Conservation (phyloP, 805 yeast genomes). For the Blastobotrys americana region DNA sequence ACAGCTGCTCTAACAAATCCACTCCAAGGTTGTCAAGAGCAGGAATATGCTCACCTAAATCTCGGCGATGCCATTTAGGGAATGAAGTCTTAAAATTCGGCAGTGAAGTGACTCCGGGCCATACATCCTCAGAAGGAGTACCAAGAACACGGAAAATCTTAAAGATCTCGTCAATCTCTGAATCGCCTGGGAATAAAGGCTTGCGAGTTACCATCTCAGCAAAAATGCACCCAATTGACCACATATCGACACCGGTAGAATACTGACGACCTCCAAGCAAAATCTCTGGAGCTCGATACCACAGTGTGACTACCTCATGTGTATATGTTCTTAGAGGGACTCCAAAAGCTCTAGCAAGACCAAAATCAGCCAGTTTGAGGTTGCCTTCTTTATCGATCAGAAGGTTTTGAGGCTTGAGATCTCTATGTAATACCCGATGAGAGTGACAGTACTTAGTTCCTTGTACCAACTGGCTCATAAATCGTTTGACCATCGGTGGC, state of each 20-base stretch:
- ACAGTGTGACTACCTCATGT: slow-evolving; percentile 94
- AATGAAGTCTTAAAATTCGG: slow-evolving; percentile 92
- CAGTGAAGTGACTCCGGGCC: slow-evolving; percentile 90
- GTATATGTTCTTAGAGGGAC: slow-evolving; percentile 95
- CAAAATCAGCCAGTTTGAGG: slow-evolving; percentile 85
- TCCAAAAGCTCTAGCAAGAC: slow-evolving; percentile 94
- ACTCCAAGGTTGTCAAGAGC: slow-evolving; percentile 76
- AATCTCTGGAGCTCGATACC: slow-evolving; percentile 98
- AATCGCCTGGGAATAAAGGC: slow-evolving; percentile 94
- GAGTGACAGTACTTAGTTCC: slow-evolving; percentile 93
- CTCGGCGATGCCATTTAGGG: slow-evolving; percentile 80
- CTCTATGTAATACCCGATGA: slow-evolving; percentile 90
- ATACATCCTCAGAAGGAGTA: slow-evolving; percentile 83
- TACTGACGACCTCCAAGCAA: slow-evolving; percentile 93
- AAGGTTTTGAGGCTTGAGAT: slow-evolving; percentile 92
- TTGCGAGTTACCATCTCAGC: slow-evolving; percentile 97
- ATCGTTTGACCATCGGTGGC: slow-evolving; percentile 81
- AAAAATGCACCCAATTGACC: slow-evolving; percentile 97
- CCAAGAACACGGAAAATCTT: slow-evolving; percentile 88
- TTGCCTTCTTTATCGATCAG: slow-evolving; percentile 94
- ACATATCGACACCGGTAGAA: slow-evolving; percentile 97
- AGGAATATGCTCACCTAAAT: slow-evolving; percentile 64
- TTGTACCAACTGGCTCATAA: slow-evolving; percentile 83
- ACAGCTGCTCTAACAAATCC: slow-evolving; percentile 65
- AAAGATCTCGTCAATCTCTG: slow-evolving; percentile 95